Base-by-base conservation (phyloP, 1,139 yeast genomes). In the Taphrina flavorubra region DNA sequence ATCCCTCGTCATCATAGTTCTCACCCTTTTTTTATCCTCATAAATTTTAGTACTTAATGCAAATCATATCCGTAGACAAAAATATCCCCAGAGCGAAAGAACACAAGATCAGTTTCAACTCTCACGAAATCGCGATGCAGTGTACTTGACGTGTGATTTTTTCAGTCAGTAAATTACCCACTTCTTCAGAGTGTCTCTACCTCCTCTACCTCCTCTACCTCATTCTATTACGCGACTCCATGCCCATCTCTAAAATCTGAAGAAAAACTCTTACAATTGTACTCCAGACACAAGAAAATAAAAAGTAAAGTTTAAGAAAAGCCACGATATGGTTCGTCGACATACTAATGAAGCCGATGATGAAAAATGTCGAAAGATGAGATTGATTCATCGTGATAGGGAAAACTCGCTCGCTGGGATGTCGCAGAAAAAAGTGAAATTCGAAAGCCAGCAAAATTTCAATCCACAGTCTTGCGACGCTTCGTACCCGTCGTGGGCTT, bases 1-100 rank as follows among this genome's bases (percentile, higher is more conserved):
- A 25, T 25, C 31, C n/a, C n/a, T 25, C 31, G 31, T 25, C 31
- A 25, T 25, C 31, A 25, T 25, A 25, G 31, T 25, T 25, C 31
- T 25, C 31, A 25, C 31, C 2, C 31, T 25, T 25, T 25, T 25
- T 25, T 25, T 25, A 2, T 25, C 31, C 31, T 7, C n/a, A 8
- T 49, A 11, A 11, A 16, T 6, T 49, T 49, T 49, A 49, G 55
- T 49, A 31, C 55, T 49, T 49, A 49, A 49, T 49, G 55, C 55
- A 31, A 25, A 49, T 44, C 16, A 44, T 44, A 14, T 44, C 16
- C 16, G 47, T 44, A 44, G 47, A 44, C 47, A 44, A 44, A 44
- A 10, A 13, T 8, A 44, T 6, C 8, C n/a, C n/a, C n/a, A n/a
- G n/a, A n/a, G n/a, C 11, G 18, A 44, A 44, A 44, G 1, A n/a